phyloP scores from a whole-genome alignment of 2,329 filamentous ascomycete species.

The Beauveria sp. region DNA sequence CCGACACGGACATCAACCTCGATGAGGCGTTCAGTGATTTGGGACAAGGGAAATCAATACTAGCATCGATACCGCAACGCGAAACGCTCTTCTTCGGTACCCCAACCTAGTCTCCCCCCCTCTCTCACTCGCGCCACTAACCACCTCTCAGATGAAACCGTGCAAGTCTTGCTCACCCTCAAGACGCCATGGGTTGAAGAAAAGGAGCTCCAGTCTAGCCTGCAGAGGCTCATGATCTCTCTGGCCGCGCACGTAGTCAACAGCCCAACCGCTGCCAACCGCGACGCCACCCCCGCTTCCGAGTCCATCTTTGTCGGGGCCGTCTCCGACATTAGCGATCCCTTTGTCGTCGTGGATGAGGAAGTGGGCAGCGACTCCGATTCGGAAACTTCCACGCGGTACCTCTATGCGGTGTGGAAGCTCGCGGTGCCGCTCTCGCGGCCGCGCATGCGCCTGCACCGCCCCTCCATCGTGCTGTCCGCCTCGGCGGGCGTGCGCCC shows the following conservation, averaged over 20 bases:
- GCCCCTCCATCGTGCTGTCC: conserved; percentile 58
- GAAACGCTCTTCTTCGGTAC: conserved; percentile 66
- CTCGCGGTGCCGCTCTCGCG: conserved; percentile 49
- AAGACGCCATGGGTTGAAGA: conserved; percentile 55
- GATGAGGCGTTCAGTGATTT: conserved; percentile 41
- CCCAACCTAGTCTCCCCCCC: conserved; percentile 19
- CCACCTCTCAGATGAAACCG: conserved; percentile 58
- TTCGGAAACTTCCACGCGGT: conserved; percentile 22
- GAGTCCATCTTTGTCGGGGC: conserved; percentile 55
- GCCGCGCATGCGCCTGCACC: conserved; percentile 57
- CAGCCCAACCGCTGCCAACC: conserved; percentile 40
- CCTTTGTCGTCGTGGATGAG: conserved; percentile 42
- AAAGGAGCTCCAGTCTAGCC: conserved; percentile 46
- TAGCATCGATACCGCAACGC: conserved; percentile 54
- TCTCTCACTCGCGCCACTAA: conserved; percentile 30
- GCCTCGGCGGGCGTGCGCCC: conserved; percentile 55
- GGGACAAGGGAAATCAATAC: conserved; percentile 36
- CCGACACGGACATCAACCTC: conserved; percentile 46
- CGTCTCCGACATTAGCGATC: conserved; percentile 41
- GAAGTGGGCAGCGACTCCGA: conserved; percentile 21
- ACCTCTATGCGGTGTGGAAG: conserved; percentile 53
- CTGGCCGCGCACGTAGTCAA: conserved; percentile 61
- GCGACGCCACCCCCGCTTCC: conserved; percentile 28
- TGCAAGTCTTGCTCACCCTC: conserved; percentile 61
- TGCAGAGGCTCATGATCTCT: conserved; percentile 56